A percentile compares a stretch with the other conserved stretches of the same genome.
These are phyloP conservation scores for Cyphellophora attinorum DNA, from an alignment of 2,329 filamentous ascomycete genomes.

Conservation along the genomic window DNA sequence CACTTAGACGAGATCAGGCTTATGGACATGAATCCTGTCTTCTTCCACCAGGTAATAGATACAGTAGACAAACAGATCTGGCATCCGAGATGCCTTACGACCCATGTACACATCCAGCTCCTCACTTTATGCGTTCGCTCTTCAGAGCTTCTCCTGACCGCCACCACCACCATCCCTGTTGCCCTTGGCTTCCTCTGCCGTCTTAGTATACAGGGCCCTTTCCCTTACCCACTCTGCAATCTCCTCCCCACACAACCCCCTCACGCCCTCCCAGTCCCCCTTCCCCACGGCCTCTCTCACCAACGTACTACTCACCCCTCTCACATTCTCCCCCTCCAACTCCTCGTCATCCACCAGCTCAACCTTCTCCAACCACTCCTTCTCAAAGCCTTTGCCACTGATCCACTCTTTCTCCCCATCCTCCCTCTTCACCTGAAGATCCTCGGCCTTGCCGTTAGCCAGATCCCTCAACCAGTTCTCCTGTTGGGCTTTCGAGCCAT, in stretches of 20 bases:
- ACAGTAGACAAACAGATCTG: no score
- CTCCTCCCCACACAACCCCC: conserved; percentile 22
- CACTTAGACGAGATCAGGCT: no score
- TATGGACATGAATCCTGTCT: no score
- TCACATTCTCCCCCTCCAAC: conserved; percentile 21
- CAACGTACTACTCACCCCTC: conserved; percentile 32
- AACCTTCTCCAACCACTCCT: conserved; percentile 34
- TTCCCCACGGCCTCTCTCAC: conserved; percentile 27
- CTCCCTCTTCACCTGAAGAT: conserved; percentile 28
- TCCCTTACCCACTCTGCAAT: conserved; percentile 14
- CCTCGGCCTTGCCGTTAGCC: conserved; percentile 17
- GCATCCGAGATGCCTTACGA: no score
- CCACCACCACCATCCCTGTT: no score
- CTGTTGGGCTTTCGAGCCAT: conserved; percentile 24
- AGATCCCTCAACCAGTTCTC: conserved; percentile 27
- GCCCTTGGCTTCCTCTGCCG: no score
- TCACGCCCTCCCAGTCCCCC: conserved; percentile 22
- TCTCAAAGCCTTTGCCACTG: no score
- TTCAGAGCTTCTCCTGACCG: no score
- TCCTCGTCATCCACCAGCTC: conserved; percentile 32
- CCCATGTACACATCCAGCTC: no score
- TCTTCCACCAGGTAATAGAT: no score
- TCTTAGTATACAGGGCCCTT: conserved; percentile 11
- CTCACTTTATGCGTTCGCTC: no score
- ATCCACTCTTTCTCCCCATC: no score